These are phyloP conservation scores for Eucalyptus tenuipes DNA, from an alignment of 345 rosid species.

Conservation along the genomic window DNA sequence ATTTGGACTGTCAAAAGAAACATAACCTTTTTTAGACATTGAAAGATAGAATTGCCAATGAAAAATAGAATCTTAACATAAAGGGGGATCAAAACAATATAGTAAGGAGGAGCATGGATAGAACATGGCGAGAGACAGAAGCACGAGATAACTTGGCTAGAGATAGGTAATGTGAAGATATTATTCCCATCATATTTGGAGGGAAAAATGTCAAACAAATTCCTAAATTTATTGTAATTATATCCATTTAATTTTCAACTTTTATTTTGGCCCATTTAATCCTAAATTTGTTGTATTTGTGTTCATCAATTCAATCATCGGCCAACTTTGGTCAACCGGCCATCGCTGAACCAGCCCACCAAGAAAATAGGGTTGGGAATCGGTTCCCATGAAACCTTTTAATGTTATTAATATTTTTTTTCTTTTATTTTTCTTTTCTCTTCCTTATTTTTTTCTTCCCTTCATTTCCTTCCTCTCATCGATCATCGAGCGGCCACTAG, in stretches of 20 bases:
- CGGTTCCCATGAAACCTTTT: fast-evolving
- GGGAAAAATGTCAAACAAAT: neutral
- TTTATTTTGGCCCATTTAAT: no score
- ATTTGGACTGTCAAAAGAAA: neutral
- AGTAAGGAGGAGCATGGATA: neutral
- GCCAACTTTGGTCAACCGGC: no score
- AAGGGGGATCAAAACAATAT: neutral
- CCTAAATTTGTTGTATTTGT: no score
- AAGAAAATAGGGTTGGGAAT: no score
- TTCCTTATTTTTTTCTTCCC: neutral
- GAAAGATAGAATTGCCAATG: neutral
- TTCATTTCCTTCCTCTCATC: neutral
- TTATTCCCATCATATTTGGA: neutral
- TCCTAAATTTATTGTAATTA: neutral
- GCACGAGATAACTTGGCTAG: neutral
- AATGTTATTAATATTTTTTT: no score
- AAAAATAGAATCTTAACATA: neutral
- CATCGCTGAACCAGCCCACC: fast-evolving
- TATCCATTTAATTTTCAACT: neutral
- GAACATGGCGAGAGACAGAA: neutral
- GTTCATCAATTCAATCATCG: no score
- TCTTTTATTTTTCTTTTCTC: no score
- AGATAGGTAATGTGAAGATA: neutral
- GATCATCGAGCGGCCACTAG: neutral
- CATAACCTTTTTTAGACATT: neutral